Evolutionary conservation across 768 basidiomycete genomes (phyloP), one percentile per base, ranked within the genome.

Genomic region (Auriscalpium vulgare): DNA sequence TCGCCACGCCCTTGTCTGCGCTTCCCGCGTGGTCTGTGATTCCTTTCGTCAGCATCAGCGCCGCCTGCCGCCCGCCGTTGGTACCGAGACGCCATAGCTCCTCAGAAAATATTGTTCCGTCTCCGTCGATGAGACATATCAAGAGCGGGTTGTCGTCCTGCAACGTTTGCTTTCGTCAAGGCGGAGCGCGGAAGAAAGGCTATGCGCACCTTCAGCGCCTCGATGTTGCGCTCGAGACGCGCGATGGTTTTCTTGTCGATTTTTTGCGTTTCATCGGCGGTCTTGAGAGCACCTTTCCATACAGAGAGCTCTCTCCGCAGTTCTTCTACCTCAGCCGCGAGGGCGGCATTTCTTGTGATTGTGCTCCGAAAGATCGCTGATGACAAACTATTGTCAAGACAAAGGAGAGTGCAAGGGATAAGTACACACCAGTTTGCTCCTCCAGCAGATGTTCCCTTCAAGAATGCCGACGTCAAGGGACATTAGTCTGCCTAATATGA

Each of bases 121-220:
- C 73, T 3, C 74, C 74, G 51, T 75, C 74, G 19, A 75, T 70
- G 40, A 75, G 63, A 51, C 70, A 70, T 10, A 72, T 58, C 17
- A 73, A 58, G 36, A 76, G 62, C 8, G 72, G 71, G 47, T 75
- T 73, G 54, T 75, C 73, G 10, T 74, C 71, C 74, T 75, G 50
- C 4, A 34, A 34, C 21, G 40, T 16, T 19, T 29, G 29, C 5
- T 29, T 29, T 29, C 29, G 29, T 29, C 16, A 45, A 37, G 37
- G 4, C n/a, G 21, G 14, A 19, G 44, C 10, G 14, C 50, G n/a
- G n/a, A 49, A 55, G 53, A 29, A 44, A 52, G 43, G 52, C 23
- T 21, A 10, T 38, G 56, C 69, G 53, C 35, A 71, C 70, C 62
- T 63, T 69, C 45, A 71, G 50, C 1, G 69, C 65, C 1, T 67